These are phyloP conservation scores for Spathaspora hagerdaliae DNA, from an alignment of 805 yeast genomes.

Conservation along the genomic window DNA sequence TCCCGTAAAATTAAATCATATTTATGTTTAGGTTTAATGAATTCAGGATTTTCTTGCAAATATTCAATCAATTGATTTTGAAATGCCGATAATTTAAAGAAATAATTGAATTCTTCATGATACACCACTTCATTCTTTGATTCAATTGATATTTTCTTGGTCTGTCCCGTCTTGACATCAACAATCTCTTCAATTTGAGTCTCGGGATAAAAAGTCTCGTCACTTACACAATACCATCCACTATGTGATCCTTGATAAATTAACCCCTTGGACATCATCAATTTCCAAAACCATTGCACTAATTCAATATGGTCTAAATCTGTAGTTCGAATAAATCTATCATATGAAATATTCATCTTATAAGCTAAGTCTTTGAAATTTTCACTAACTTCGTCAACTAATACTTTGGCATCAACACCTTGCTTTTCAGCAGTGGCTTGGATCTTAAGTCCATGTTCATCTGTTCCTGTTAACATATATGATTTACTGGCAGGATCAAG, in stretches of 20 bases:
- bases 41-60: constrained; percentile 47
- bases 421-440: constrained; percentile 71
- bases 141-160: constrained; percentile 51
- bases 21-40: constrained; percentile 64
- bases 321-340: constrained; percentile 87
- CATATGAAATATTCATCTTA: constrained; percentile 53
- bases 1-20: constrained; percentile 55
- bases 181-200: constrained; percentile 52
- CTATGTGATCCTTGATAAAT: constrained; percentile 80
- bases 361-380: constrained; percentile 64
- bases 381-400: constrained; percentile 67
- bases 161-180: constrained; percentile 19
- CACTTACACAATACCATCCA: constrained; percentile 95
- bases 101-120: constrained; percentile 82
- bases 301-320: constrained; percentile 70
- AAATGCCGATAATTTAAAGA: constrained; percentile 69
- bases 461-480: constrained; percentile 85
- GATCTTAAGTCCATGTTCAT: constrained; percentile 94
- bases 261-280: constrained; percentile 53
- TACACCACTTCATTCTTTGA: constrained; percentile 71
- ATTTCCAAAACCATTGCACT: constrained; percentile 68
- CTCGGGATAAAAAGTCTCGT: constrained; percentile 91
- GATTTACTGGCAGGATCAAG: constrained; percentile 32
- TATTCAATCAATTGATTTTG: constrained; percentile 48
- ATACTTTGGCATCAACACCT: constrained; percentile 49